Base-by-base conservation (phyloP, 2,329 filamentous ascomycete species). In the Diplodia scrobiculata region DNA sequence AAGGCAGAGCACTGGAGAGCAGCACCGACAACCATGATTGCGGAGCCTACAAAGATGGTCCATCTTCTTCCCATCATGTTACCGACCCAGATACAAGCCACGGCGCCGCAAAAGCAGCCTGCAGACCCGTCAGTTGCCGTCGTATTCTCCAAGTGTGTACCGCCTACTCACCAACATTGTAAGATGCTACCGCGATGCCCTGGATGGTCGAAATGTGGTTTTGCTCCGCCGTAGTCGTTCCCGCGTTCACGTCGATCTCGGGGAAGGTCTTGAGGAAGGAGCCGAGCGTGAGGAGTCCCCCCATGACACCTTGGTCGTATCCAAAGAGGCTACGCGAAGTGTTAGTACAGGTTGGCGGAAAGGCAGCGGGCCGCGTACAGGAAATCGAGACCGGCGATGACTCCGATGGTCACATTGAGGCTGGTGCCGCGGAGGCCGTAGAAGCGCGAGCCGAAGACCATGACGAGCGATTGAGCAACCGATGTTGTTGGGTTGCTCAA, bases 321-420 rank as follows among this genome's bases (percentile, higher is more conserved):
- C 84, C 84, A 69, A 86, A 83, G 11, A 82, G 77, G 50, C 76
- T 80, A 32, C 19, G 10, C 50, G 6, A 2, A 2, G 19, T 2
- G 54, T 66, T 19, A 66, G 64, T 14, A 6, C 45, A 48, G 7
- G 13, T n/a, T 1, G 10, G 69, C 32, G 53, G 27, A 54, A n/a
- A 53, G n/a, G 17, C 7, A n/a, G n/a, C 19, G 38, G 1, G 32
- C 13, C 0, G 70, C 73, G 66, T 71, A 86, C 69, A 90, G 79
- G 74, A 91, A 91, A 76, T 91, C 89, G 59, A 88, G 85, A 72
- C 89, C 89, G 67, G 89, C 89, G 72, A 91, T 84, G n/a, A 87
- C 78, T 68, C 87, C 86, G 70, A 92, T 86, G 64, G 88, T 88
- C 83, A 79, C 89, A 55, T 78, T 90, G 69, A 91, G 85, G 75